Conservation (phyloP, 2,329 filamentous ascomycete genomes). For the Chaetomium olivaceum region DNA sequence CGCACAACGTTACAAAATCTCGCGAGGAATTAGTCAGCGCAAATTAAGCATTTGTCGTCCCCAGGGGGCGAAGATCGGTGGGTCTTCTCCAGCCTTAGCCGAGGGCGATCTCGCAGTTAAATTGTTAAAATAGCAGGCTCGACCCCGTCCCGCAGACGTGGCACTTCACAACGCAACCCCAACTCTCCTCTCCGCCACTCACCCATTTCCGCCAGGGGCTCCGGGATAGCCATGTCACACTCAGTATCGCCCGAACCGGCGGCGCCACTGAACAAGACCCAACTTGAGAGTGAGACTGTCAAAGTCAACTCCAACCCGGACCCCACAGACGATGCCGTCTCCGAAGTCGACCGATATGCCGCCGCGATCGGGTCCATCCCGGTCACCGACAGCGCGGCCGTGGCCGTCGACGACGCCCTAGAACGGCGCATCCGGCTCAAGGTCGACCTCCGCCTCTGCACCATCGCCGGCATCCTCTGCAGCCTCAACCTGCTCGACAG, state of each 20-base stretch:
- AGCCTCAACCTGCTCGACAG: conserved; percentile 69
- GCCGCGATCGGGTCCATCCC: neutral
- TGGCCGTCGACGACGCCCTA: conserved; percentile 32
- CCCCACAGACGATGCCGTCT: conserved; percentile 4
- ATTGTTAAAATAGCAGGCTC: too few species aligned
- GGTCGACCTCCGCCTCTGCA: conserved; percentile 67
- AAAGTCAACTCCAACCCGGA: neutral
- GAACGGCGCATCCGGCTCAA: conserved; percentile 58
- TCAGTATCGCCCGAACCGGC: neutral
- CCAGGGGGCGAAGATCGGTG: neutral
- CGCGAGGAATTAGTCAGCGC: neutral
- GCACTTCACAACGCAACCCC: neutral
- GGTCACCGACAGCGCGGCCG: neutral
- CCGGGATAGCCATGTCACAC: conserved; percentile 9
- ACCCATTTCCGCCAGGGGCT: neutral
- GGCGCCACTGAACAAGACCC: neutral
- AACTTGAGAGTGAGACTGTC: neutral
- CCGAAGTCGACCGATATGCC: neutral
- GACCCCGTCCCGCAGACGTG: neutral
- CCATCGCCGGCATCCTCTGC: conserved; percentile 70
- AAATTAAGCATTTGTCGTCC: neutral
- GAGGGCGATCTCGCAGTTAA: neutral
- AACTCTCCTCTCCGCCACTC: neutral
- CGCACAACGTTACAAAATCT: neutral
- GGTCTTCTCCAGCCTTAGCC: neutral